Conservation (phyloP, 2,329 filamentous ascomycete genomes). For the Reticulascus tulasneorum region DNA sequence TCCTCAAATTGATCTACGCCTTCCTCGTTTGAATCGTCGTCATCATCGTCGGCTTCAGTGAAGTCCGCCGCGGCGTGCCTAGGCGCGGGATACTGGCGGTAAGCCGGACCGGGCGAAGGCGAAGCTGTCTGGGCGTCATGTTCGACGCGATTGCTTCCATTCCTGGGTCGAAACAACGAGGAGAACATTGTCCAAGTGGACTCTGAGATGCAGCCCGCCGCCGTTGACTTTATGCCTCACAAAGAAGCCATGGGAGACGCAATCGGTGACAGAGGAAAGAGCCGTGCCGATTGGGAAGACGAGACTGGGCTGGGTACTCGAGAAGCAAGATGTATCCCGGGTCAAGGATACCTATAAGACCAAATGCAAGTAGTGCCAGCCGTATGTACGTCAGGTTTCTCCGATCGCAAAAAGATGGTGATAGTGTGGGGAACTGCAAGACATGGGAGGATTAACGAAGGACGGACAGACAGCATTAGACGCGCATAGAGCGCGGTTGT, state of each 20-base stretch:
- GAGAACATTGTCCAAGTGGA: constrained; percentile 15
- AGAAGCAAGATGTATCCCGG: too few species aligned
- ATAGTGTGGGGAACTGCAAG: too few species aligned
- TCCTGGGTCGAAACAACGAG: constrained; percentile 15
- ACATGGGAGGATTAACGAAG: too few species aligned
- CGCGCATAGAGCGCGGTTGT: too few species aligned
- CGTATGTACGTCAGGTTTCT: too few species aligned
- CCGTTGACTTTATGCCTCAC: constrained; percentile 10
- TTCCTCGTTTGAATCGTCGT: constrained; percentile 36
- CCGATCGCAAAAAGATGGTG: too few species aligned
- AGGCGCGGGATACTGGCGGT: constrained; percentile 30
- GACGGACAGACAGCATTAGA: too few species aligned
- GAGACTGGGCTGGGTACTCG: too few species aligned
- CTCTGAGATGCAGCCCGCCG: constrained; percentile 10
- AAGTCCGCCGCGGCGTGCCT: constrained; percentile 61
- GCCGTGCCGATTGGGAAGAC: background rate
- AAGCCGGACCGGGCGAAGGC: constrained; percentile 14
- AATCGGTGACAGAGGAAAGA: background rate
- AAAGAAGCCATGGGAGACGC: constrained; percentile 8
- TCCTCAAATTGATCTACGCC: constrained; percentile 11
- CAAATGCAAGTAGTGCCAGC: too few species aligned
- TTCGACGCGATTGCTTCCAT: constrained; percentile 12
- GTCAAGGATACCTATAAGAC: too few species aligned
- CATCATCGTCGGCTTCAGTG: constrained; percentile 58
- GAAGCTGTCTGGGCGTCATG: constrained; percentile 8